A percentile compares a stretch with the other conserved stretches of the same genome.
These are phyloP conservation scores for Alternaria triticimaculans DNA, from an alignment of 2,329 filamentous ascomycete genomes.

Conservation along the genomic window DNA sequence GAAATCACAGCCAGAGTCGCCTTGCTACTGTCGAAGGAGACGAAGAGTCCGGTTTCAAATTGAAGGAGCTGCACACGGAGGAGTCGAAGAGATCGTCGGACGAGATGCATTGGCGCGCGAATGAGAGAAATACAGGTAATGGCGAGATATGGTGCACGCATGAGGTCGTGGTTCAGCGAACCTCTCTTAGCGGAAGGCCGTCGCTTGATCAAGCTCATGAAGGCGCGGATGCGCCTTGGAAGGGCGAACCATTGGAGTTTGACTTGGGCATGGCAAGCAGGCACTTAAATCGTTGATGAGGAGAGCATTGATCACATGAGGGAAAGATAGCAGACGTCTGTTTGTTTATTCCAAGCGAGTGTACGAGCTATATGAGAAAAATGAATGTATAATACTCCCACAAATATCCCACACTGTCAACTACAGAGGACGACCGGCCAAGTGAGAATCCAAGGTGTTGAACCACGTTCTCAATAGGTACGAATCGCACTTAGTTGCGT, in stretches of 20 bases:
- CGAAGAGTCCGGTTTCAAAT: not conserved
- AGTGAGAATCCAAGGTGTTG: not conserved
- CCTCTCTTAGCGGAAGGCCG: slow-evolving; percentile 10
- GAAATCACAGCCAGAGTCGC: slow-evolving; percentile 7
- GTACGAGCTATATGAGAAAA: not conserved
- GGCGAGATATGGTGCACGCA: slow-evolving; percentile 21
- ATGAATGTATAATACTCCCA: not conserved
- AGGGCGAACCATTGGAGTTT: slow-evolving; percentile 4
- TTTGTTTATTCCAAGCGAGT: not conserved
- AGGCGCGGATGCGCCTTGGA: slow-evolving; percentile 7
- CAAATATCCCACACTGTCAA: not conserved
- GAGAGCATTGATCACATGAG: not conserved
- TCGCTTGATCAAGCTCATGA: slow-evolving; percentile 2
- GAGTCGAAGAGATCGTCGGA: slow-evolving; percentile 8
- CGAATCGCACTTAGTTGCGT: not conserved
- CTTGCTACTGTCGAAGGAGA: not conserved
- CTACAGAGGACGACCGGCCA: not conserved
- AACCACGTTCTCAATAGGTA: not conserved
- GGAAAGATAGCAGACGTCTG: not conserved
- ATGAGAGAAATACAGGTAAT: not conserved
- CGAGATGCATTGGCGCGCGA: not conserved
- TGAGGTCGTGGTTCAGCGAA: slow-evolving; percentile 17
- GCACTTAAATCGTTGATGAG: not conserved
- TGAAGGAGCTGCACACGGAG: slow-evolving; percentile 8
- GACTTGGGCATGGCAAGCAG: not conserved